Conservation (phyloP, 116 monocot species). For the Iris pallida region DNA sequence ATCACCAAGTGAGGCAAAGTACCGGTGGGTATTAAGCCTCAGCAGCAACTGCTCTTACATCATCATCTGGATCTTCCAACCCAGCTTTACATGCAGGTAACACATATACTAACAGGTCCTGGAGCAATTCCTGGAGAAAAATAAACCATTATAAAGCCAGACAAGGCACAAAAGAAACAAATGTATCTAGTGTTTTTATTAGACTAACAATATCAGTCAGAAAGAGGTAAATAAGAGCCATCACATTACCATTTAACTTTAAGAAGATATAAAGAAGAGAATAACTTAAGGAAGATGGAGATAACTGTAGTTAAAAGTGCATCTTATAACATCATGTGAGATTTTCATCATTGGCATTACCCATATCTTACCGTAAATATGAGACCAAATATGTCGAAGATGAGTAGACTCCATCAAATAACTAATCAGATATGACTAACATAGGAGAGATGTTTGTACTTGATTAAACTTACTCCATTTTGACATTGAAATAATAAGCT, state of each 20-base stretch:
- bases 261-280: background rate
- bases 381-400: too few relatives aligned
- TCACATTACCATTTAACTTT: background rate
- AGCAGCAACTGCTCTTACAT: slow-evolving; percentile 98
- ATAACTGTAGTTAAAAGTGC: too few relatives aligned
- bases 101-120: slow-evolving; percentile 61
- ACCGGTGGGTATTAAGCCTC: slow-evolving; percentile 88
- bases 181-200: background rate
- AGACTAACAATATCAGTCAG: background rate
- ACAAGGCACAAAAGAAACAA: background rate
- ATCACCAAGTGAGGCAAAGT: slow-evolving; percentile 46
- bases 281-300: background rate
- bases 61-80: slow-evolving; percentile 92
- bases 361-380: too few relatives aligned
- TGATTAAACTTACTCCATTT: too few relatives aligned
- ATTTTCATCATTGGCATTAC: too few relatives aligned
- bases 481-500: too few relatives aligned
- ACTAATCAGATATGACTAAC: too few relatives aligned
- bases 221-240: background rate
- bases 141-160: background rate
- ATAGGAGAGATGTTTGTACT: too few relatives aligned
- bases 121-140: slow-evolving; percentile 77
- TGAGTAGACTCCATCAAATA: too few relatives aligned
- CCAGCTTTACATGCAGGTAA: slow-evolving; percentile 96
- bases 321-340: too few relatives aligned